These are phyloP conservation scores for Knoxdaviesia capensis DNA, from an alignment of 2,329 filamentous ascomycete species.

Conservation along the genomic window DNA sequence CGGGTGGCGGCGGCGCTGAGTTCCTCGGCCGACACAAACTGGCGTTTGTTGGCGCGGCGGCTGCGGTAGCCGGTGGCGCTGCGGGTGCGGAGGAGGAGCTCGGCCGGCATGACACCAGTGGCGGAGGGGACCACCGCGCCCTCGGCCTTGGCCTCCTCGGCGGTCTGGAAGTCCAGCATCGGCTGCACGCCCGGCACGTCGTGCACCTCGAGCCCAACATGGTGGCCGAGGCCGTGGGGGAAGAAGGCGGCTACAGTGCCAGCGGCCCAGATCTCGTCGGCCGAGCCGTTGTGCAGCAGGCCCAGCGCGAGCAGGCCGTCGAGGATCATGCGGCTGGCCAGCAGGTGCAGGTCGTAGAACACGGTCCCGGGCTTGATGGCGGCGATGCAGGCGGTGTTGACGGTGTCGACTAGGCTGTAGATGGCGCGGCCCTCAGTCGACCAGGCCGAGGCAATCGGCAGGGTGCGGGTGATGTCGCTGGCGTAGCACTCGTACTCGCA, in stretches of 20 bases:
- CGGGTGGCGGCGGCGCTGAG: slow-evolving; percentile 8
- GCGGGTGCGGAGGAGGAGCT: slow-evolving; percentile 11
- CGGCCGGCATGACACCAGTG: slow-evolving; percentile 5
- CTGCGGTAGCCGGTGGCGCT: slow-evolving; percentile 6
- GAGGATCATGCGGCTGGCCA: slow-evolving; percentile 54
- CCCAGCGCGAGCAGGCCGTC: slow-evolving; percentile 51
- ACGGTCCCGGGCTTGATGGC: slow-evolving; percentile 46
- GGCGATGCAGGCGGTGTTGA: slow-evolving; percentile 60
- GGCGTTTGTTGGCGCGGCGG: slow-evolving; percentile 14
- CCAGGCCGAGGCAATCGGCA: slow-evolving; percentile 56
- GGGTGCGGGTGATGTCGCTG: slow-evolving; percentile 73
- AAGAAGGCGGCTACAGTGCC: slow-evolving; percentile 43
- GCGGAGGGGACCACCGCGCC: too few relatives aligned
- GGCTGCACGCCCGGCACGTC: slow-evolving; percentile 27
- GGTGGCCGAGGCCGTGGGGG: slow-evolving; percentile 44
- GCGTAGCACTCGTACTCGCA: slow-evolving; percentile 75
- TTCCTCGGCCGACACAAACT: slow-evolving; percentile 17
- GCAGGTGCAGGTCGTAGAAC: slow-evolving; percentile 53
- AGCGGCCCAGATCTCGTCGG: slow-evolving; percentile 28
- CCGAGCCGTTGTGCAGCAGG: slow-evolving; percentile 43
- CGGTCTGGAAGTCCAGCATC: slow-evolving; percentile 10
- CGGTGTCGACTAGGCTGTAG: slow-evolving; percentile 57
- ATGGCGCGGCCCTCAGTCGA: slow-evolving; percentile 48
- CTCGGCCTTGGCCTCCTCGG: too few relatives aligned
- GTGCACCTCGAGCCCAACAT: slow-evolving; percentile 45